Evolutionary conservation across 176 grass and related monocot genomes (phyloP).

Genomic region (Cenchrus fungigraminus): DNA sequence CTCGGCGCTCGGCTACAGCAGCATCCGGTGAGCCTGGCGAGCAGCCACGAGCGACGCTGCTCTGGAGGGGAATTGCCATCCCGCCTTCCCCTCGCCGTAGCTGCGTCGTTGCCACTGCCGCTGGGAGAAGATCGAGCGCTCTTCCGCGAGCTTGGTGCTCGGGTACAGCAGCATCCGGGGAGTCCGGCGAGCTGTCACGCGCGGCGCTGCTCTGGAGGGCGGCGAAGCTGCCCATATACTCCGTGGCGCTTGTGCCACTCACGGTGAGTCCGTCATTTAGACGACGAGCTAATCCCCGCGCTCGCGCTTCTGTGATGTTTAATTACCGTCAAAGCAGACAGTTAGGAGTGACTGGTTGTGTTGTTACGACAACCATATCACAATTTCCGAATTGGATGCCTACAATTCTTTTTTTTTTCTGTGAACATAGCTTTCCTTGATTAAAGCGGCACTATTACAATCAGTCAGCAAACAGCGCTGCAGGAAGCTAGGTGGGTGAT

Average conservation of each 20-base stretch:
- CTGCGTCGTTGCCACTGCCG: neutral
- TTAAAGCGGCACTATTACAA: too few species aligned
- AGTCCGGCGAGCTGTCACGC: constrained; percentile 44
- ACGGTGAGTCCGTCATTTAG: constrained; percentile 46
- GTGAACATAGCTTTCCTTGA: too few species aligned
- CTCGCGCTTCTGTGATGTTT: neutral
- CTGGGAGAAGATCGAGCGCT: neutral
- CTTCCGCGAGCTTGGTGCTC: constrained; percentile 28
- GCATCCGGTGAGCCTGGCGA: too few species aligned
- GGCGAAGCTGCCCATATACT: constrained; percentile 88
- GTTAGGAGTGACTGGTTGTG: neutral
- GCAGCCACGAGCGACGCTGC: too few species aligned
- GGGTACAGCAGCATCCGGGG: neutral
- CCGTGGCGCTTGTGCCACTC: constrained; percentile 73
- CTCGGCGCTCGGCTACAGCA: too few species aligned
- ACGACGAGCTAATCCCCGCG: neutral
- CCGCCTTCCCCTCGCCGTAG: constrained; percentile 26
- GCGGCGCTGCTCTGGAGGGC: constrained; percentile 80
- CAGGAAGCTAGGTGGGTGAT: too few species aligned
- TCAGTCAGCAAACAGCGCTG: too few species aligned
- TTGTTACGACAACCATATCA: neutral
- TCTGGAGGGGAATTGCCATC: constrained; percentile 33
- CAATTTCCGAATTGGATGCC: neutral
- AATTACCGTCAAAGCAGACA: neutral
- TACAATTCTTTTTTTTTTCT: too few species aligned